Conservation (phyloP, 495 filamentous ascomycete species). For the Hypomontagnella submonticulosa region DNA sequence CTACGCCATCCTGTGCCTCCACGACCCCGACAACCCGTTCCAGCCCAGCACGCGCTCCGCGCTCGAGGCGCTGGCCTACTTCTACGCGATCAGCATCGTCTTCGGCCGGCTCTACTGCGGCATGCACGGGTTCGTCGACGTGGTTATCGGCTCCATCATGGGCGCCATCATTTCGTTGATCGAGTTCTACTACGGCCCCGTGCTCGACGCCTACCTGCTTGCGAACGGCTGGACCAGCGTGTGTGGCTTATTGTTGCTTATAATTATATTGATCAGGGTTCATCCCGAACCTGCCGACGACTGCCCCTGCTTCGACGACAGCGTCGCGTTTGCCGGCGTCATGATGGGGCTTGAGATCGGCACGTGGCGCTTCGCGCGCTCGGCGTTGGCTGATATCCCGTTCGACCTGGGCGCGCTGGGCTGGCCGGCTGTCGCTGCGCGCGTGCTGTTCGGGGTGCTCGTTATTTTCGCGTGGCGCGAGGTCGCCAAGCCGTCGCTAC, state of each 20-base stretch:
- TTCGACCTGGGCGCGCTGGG: conserved; percentile 71
- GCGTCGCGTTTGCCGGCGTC: conserved; percentile 90
- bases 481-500: conserved; percentile 81
- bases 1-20: conserved; percentile 77
- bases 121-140: conserved; percentile 98
- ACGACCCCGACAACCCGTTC: conserved; percentile 64
- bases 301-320: conserved; percentile 98
- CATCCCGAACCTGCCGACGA: conserved; percentile 97
- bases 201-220: conserved; percentile 73
- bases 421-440: conserved; percentile 65
- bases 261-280: conserved; percentile 81
- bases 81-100: conserved; percentile 90
- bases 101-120: conserved; percentile 94
- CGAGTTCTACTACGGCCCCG: conserved; percentile 76
- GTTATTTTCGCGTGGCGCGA: conserved; percentile 91
- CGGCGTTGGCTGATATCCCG: conserved; percentile 64
- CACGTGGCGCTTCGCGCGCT: conserved; percentile 79
- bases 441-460: conserved; percentile 81
- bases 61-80: conserved; percentile 74
- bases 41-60: conserved; percentile 62
- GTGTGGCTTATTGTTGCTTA: conserved; percentile 67
- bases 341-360: conserved; percentile 82
- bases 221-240: conserved; percentile 67
- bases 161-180: conserved; percentile 72
- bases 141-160: conserved; percentile 78